phyloP scores from a whole-genome alignment of 169 alveolate species.

The Hepatocystis sp. region DNA sequence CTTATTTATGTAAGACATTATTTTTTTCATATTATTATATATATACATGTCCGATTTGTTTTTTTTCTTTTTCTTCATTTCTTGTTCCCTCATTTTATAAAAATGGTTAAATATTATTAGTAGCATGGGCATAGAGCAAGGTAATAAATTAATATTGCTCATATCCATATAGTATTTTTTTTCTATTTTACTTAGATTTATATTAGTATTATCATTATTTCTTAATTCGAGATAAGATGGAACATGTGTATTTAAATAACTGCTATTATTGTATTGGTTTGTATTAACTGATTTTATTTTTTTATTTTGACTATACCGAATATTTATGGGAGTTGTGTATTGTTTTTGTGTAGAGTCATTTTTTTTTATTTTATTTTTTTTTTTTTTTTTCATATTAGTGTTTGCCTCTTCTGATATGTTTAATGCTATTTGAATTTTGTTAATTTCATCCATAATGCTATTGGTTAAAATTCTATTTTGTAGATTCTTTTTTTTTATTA shows the following conservation, averaged over 20 bases:
- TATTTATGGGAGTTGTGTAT: no score
- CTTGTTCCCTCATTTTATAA: neutral
- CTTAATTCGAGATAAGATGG: neutral
- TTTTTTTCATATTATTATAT: conserved; percentile 37
- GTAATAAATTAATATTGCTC: conserved; percentile 50
- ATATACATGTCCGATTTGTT: conserved; percentile 25
- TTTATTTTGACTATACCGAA: neutral
- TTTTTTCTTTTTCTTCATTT: no score
- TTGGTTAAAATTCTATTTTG: conserved; percentile 24
- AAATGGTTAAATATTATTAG: conserved; percentile 38
- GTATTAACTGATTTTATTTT: neutral
- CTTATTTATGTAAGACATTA: conserved; percentile 28
- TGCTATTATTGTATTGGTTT: no score
- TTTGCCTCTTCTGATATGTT: conserved; percentile 19
- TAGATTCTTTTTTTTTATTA: conserved; percentile 13
- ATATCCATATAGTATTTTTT: conserved; percentile 17
- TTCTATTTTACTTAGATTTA: conserved; percentile 15
- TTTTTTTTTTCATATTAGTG: neutral
- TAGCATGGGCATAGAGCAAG: conserved; percentile 51
- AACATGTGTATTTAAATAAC: neutral
- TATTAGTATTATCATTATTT: neutral
- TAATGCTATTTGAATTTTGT: conserved; percentile 36
- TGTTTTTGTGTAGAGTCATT: no score
- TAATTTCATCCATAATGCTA: conserved; percentile 61
- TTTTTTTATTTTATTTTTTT: conserved; percentile 1